Conservation (phyloP, 1,284 basidiomycete genomes). For the Ganoderma sinense region DNA sequence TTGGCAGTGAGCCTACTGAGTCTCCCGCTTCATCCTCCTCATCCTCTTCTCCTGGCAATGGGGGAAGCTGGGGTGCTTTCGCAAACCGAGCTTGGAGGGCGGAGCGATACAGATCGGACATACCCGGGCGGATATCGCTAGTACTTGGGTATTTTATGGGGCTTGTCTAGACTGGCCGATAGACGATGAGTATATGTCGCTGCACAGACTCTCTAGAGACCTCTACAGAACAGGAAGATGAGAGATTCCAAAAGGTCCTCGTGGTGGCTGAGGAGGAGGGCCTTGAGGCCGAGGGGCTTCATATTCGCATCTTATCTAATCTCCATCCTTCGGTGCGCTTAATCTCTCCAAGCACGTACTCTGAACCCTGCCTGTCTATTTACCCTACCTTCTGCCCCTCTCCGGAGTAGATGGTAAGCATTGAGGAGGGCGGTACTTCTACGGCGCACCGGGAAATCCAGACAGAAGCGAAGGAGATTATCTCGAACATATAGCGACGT, state of each 20-base stretch:
- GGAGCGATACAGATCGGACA: conserved; percentile 77
- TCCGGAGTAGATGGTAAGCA: no score
- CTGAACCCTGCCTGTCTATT: no score
- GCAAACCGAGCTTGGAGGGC: conserved; percentile 72
- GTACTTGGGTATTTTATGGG: not conserved
- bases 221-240: not conserved
- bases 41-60: conserved; percentile 59
- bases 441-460: not conserved
- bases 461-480: not conserved
- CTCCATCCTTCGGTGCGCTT: not conserved
- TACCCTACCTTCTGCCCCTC: no score
- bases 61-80: conserved; percentile 65
- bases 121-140: conserved; percentile 36
- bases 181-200: not conserved
- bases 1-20: conserved; percentile 65
- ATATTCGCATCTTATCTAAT: not conserved
- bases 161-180: not conserved
- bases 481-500: not conserved
- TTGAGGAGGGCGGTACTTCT: not conserved
- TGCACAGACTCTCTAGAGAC: not conserved
- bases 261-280: not conserved
- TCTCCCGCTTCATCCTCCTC: conserved; percentile 70
- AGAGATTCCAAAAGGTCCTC: not conserved
- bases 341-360: not conserved
- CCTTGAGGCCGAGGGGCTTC: not conserved